Evolutionary conservation across 345 rosid genomes (phyloP).

Genomic region (Durio zibethinus): DNA sequence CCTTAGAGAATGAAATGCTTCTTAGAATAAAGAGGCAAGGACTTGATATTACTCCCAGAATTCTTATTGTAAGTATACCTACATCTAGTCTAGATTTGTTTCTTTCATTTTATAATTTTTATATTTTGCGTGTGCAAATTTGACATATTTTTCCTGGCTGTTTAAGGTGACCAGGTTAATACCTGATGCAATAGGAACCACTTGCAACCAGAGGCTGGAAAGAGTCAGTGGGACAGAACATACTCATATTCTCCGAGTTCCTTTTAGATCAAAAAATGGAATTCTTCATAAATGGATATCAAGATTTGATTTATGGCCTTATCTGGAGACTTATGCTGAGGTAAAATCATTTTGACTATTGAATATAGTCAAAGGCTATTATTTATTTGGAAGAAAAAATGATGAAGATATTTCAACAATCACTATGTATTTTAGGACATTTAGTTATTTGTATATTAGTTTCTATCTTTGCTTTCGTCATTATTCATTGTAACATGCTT

Average conservation of each 20-base stretch:
- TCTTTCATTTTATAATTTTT: background rate
- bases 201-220: constrained; percentile 88
- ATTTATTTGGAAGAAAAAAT: background rate
- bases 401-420: background rate
- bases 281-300: constrained; percentile 93
- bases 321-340: constrained; percentile 83
- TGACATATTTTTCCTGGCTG: constrained; percentile 17
- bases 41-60: constrained; percentile 72
- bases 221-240: constrained; percentile 92
- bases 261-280: constrained; percentile 88
- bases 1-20: constrained; percentile 88
- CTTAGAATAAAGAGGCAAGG: constrained; percentile 84
- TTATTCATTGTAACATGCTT: constrained; percentile 6
- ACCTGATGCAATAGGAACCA: constrained; percentile 92
- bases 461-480: background rate
- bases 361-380: background rate
- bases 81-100: background rate
- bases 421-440: background rate
- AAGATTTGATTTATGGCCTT: constrained; percentile 99
- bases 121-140: constrained; percentile 4
- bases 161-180: constrained; percentile 83
- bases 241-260: constrained; percentile 78
- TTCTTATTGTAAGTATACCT: constrained; percentile 67
- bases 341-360: constrained; percentile 33
- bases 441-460: background rate